These are phyloP conservation scores for Xylariaceae sp. DNA, from an alignment of 2,329 filamentous ascomycete genomes.

Conservation along the genomic window DNA sequence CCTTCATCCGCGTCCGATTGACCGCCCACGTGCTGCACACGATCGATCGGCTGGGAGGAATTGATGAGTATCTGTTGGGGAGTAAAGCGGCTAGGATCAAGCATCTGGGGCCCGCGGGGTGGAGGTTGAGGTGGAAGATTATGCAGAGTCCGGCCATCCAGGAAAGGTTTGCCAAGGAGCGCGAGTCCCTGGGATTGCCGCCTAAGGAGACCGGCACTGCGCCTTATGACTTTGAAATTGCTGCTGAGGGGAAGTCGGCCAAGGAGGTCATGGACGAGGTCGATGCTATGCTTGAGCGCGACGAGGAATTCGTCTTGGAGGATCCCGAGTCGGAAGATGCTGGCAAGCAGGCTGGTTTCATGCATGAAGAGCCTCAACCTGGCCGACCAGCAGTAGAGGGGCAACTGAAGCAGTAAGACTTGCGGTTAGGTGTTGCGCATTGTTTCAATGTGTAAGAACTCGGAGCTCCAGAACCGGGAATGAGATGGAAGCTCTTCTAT, in stretches of 20 bases:
- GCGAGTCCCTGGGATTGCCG: conserved; percentile 61
- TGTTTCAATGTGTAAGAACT: too few relatives aligned
- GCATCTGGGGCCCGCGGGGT: conserved; percentile 85
- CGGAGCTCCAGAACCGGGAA: too few relatives aligned
- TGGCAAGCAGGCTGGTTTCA: conserved; percentile 21
- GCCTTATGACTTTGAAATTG: conserved; percentile 27
- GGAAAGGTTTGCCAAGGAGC: conserved; percentile 61
- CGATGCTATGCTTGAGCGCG: conserved; percentile 39
- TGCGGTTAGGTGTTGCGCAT: too few relatives aligned
- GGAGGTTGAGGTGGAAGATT: conserved; percentile 83
- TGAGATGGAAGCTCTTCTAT: too few relatives aligned
- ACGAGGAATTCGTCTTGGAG: conserved; percentile 46
- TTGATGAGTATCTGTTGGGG: conserved; percentile 88
- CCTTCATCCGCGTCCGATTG: conserved; percentile 63
- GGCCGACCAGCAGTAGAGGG: too few relatives aligned
- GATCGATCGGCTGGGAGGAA: conserved; percentile 79
- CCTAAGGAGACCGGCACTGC: conserved; percentile 38
- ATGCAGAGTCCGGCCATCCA: conserved; percentile 72
- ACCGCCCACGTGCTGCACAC: conserved; percentile 66
- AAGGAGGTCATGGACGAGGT: conserved; percentile 35
- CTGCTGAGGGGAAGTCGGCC: conserved; percentile 25
- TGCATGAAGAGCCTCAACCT: conserved; percentile 34
- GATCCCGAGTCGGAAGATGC: conserved; percentile 36
- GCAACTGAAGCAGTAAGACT: too few relatives aligned
- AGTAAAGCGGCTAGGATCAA: conserved; percentile 72